Evolutionary conservation across 352 stramenopile genomes (phyloP).

Genomic region (Pythium folliculosum): DNA sequence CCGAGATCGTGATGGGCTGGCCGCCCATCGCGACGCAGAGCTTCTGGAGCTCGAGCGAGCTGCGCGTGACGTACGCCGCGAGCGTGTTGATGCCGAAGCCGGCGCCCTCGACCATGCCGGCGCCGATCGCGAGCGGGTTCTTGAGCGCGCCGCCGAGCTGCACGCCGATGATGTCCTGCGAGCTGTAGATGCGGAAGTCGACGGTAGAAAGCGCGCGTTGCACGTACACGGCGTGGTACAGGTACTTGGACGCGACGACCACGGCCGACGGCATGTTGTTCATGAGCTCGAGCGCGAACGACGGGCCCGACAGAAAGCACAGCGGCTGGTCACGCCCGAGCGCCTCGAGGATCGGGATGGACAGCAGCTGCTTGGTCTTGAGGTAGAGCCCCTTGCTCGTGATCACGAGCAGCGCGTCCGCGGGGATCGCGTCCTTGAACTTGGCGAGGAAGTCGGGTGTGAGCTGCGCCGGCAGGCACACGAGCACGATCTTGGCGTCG

Average conservation of each 20-base stretch:
- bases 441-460: slow-evolving; percentile 89
- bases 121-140: slow-evolving; percentile 97
- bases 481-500: slow-evolving; percentile 92
- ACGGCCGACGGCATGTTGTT: slow-evolving; percentile 94
- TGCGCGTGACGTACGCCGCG: slow-evolving; percentile 94
- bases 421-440: slow-evolving; percentile 87
- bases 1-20: slow-evolving; percentile 93
- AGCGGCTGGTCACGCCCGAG: slow-evolving; percentile 93
- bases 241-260: slow-evolving; percentile 94
- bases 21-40: slow-evolving; percentile 95
- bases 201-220: slow-evolving; percentile 85
- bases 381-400: slow-evolving; percentile 97
- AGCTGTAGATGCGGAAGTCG: slow-evolving; percentile 94
- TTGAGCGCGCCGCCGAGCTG: slow-evolving; percentile 97
- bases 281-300: slow-evolving; percentile 97
- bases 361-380: slow-evolving; percentile 95
- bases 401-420: slow-evolving; percentile 90
- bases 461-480: slow-evolving; percentile 96
- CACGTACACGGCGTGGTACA: slow-evolving; percentile 86
- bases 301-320: slow-evolving; percentile 94
- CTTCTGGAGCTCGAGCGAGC: slow-evolving; percentile 95
- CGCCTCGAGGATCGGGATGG: slow-evolving; percentile 91
- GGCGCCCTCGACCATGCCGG: slow-evolving; percentile 97
- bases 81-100: slow-evolving; percentile 96
- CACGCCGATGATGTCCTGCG: slow-evolving; percentile 94